These are phyloP conservation scores for Trametes punicea DNA, from an alignment of 768 basidiomycete genomes.

Conservation along the genomic window DNA sequence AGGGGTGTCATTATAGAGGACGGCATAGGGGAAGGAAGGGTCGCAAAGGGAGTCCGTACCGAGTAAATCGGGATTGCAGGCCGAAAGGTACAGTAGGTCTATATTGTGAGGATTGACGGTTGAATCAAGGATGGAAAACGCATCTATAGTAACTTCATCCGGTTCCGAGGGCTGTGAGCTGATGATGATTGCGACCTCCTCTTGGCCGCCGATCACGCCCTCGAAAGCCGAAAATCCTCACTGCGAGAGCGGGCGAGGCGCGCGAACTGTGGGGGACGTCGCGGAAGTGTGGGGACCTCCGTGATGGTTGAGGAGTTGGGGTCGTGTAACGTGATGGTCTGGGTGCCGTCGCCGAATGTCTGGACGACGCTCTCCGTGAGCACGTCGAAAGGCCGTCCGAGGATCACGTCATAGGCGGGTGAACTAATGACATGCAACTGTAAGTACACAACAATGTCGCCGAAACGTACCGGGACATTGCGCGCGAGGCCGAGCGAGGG, in stretches of 20 bases:
- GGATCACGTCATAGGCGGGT: conserved; percentile 11
- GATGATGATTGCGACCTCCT: conserved; percentile 12
- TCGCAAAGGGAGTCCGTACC: conserved; percentile 1
- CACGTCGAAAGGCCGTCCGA: conserved; percentile 12
- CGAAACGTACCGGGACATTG: conserved; percentile 16
- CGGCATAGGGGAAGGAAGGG: conserved; percentile 4
- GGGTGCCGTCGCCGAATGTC: neutral
- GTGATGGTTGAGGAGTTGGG: conserved; percentile 1
- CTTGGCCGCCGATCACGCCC: conserved; percentile 13
- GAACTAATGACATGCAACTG: conserved; percentile 10
- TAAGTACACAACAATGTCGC: conserved; percentile 2
- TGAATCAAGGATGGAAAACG: neutral
- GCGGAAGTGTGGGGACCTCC: conserved; percentile 2
- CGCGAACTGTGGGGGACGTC: neutral
- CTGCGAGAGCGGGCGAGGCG: neutral
- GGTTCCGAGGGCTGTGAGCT: neutral
- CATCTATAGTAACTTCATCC: conserved; percentile 1
- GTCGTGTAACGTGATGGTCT: conserved; percentile 6
- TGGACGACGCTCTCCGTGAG: conserved; percentile 4
- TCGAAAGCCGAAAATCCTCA: conserved; percentile 14
- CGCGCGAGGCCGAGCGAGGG: conserved; percentile 17
- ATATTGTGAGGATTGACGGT: neutral
- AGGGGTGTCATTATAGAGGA: neutral
- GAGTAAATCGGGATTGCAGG: neutral
- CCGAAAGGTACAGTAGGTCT: conserved; percentile 5